phyloP scores from a whole-genome alignment of 1,139 yeast species.

The Candida freyschussii region DNA sequence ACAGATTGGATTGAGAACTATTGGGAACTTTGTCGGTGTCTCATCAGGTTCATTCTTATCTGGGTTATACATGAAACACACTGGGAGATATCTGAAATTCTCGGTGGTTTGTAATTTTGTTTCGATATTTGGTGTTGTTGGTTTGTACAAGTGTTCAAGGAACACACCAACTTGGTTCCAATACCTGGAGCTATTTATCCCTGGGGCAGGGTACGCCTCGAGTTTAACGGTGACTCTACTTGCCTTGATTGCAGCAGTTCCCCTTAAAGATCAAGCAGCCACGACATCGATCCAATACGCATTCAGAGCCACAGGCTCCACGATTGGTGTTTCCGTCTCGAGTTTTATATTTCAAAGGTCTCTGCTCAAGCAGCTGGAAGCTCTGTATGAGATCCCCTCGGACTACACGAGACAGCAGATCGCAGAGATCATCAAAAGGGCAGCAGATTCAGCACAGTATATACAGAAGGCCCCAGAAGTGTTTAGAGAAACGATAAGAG shows the following conservation, averaged over 20 bases:
- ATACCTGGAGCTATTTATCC: constrained; percentile 29
- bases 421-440: constrained; percentile 41
- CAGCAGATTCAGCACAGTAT: constrained; percentile 54
- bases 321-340: constrained; percentile 63
- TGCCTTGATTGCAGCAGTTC: constrained; percentile 62
- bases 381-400: constrained; percentile 35
- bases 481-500: constrained; percentile 41
- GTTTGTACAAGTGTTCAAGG: constrained; percentile 25
- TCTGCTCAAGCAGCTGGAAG: constrained; percentile 22
- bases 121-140: constrained; percentile 39
- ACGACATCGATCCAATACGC: constrained; percentile 75
- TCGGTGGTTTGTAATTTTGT: constrained; percentile 39
- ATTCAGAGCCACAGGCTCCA: constrained; percentile 71
- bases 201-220: constrained; percentile 56
- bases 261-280: constrained; percentile 58
- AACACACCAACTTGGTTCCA: constrained; percentile 20
- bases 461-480: constrained; percentile 44
- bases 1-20: constrained; percentile 51
- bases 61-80: constrained; percentile 58
- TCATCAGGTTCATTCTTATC: constrained; percentile 58
- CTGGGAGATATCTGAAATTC: constrained; percentile 57
- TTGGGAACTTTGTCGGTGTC: constrained; percentile 60
- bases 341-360: constrained; percentile 57
- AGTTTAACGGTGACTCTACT: constrained; percentile 54
- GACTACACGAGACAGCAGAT: constrained; percentile 34